These are phyloP conservation scores for Tricholoma hemisulphureum DNA, from an alignment of 768 basidiomycete species.

Conservation along the genomic window DNA sequence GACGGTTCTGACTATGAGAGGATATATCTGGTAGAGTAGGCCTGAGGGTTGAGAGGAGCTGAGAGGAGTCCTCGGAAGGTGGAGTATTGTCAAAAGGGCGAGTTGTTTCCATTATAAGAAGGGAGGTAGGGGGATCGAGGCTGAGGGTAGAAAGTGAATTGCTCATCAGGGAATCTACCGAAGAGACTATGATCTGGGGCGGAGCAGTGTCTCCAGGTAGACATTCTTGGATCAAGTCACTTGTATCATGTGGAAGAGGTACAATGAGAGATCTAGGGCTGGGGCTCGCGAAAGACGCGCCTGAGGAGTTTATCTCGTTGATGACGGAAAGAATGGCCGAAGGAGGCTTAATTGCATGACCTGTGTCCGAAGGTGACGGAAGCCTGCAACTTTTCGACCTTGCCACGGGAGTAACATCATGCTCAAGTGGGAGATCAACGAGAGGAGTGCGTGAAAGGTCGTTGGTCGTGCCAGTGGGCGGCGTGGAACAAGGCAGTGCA, in stretches of 20 bases:
- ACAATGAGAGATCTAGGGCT: neutral
- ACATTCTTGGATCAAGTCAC: constrained; percentile 2
- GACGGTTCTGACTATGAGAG: constrained; percentile 31
- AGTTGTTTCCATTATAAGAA: constrained; percentile 23
- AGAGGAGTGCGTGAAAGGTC: constrained; percentile 35
- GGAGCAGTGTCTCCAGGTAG: neutral
- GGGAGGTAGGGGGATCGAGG: constrained; percentile 19
- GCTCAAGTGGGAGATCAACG: constrained; percentile 32
- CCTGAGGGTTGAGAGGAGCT: constrained; percentile 25
- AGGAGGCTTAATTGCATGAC: constrained; percentile 7
- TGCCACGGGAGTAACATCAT: constrained; percentile 35
- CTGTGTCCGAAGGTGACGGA: constrained; percentile 19
- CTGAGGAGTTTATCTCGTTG: constrained; percentile 20
- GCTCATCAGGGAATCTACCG: constrained; percentile 19
- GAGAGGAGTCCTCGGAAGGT: constrained; percentile 21
- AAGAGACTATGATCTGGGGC: constrained; percentile 10
- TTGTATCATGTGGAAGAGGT: neutral
- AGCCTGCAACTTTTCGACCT: constrained; percentile 30
- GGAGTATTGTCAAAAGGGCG: constrained; percentile 19
- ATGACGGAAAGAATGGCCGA: constrained; percentile 15
- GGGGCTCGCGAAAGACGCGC: constrained; percentile 17
- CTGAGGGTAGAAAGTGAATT: constrained; percentile 27
- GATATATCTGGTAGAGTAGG: constrained; percentile 21
- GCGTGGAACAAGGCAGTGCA: constrained; percentile 33
- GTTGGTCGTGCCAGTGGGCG: constrained; percentile 1